phyloP scores from a whole-genome alignment of 2,329 filamentous ascomycete species.

The Pseudogymnoascus sp. region DNA sequence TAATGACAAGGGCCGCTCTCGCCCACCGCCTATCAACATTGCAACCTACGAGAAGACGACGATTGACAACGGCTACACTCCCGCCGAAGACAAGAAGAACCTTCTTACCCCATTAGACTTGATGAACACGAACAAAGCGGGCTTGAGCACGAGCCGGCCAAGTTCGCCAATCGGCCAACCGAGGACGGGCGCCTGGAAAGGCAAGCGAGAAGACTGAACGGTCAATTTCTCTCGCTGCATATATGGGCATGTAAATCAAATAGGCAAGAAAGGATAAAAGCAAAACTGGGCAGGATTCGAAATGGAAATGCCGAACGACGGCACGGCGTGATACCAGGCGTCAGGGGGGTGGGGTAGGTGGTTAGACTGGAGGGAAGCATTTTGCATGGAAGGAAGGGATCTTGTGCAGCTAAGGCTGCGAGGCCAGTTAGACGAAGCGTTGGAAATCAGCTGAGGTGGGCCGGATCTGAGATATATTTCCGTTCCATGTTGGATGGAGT shows the following conservation, averaged over 20 bases:
- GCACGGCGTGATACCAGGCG: background rate
- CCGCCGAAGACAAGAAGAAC: constrained; percentile 14
- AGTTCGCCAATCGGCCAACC: constrained; percentile 40
- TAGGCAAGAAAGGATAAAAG: background rate
- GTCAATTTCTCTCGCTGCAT: background rate
- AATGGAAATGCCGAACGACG: background rate
- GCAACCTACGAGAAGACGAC: constrained; percentile 66
- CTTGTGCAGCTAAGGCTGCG: background rate
- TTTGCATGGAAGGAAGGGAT: background rate
- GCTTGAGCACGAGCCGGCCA: constrained; percentile 46
- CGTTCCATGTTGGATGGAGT: background rate
- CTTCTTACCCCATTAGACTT: constrained; percentile 18
- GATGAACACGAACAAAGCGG: constrained; percentile 34
- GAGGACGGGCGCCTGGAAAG: constrained; percentile 26
- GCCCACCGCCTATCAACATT: constrained; percentile 60
- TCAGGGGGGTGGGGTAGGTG: background rate
- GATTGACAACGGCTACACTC: constrained; percentile 29
- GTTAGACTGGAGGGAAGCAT: background rate
- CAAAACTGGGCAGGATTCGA: background rate
- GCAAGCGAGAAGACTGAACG: background rate
- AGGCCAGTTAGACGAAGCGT: background rate
- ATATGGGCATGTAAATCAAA: background rate
- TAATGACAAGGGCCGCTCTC: constrained; percentile 50
- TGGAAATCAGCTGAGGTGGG: background rate
- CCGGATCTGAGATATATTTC: background rate